Base-by-base conservation (phyloP, 2,329 filamentous ascomycete genomes). In the Microcyclosporella mali region DNA sequence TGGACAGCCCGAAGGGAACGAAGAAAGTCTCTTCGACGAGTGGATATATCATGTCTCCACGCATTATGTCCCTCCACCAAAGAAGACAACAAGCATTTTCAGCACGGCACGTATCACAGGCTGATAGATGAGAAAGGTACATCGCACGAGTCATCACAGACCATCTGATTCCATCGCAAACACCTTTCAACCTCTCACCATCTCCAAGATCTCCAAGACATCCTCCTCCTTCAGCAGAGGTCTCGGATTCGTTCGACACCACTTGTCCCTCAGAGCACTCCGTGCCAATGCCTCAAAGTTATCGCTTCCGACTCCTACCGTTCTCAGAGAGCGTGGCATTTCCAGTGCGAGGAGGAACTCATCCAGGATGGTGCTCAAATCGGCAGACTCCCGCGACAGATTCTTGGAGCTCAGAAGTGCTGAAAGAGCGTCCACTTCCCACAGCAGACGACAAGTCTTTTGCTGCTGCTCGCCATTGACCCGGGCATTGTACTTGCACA, bases 401-500 rank as follows among this genome's bases (percentile, higher is more conserved):
- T 40, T 61, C 35, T 43, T 60, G 2, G 47, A 33, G 4, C 48
- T 40, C 37, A 76, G 58, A 1, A 72, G 51, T 0, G 60, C 54
- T 3, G 56, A 55, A 2, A 73, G 64, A 1, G 64, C 56, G 0
- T 52, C 45, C 9, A 68, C 60, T 3, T 52, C 43, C 55, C 70
- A 67, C 4, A 77, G 57, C 6, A 69, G 62, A 4, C 67, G 54
- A 6, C 59, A 56, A 1, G 72, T 60, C 2, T 59, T 59, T 8
- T 57, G 52, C 56, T 77, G 74, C 14, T 67, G 60, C 7, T 66
- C 64, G 2, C 66, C 65, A 4, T 68, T 67, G 28, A 55, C 58
- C 3, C 14, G 11, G 2, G 65, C 63, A 44, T 81, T 82, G 54
- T 68, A 81, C 54, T 72, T 74, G 55, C 74, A 74, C 4, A 81